phyloP scores from a whole-genome alignment of 2,329 filamentous ascomycete species.

The Neopestalotiopsis sp. region DNA sequence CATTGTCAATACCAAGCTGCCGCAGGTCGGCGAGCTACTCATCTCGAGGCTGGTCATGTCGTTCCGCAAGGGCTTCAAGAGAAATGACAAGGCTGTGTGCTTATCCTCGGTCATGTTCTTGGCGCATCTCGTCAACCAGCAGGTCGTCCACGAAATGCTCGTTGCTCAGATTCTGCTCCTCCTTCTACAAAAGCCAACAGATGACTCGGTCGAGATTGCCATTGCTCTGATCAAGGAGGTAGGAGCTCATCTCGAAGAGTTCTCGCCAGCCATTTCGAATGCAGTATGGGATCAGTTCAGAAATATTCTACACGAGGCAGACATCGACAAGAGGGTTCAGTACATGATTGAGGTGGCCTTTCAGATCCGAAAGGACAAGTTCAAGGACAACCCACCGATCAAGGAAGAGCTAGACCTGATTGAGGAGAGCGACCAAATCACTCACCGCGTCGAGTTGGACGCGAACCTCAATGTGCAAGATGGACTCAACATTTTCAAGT shows the following conservation, averaged over 20 bases:
- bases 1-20: constrained; percentile 96
- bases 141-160: constrained; percentile 92
- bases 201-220: constrained; percentile 97
- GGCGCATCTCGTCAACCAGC: constrained; percentile 93
- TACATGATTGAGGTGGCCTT: constrained; percentile 99
- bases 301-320: constrained; percentile 92
- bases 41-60: constrained; percentile 85
- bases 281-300: constrained; percentile 96
- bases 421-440: constrained; percentile 98
- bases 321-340: constrained; percentile 97
- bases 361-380: constrained; percentile 93
- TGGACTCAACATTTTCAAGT: constrained; percentile 93
- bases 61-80: constrained; percentile 93
- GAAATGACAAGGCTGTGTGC: constrained; percentile 97
- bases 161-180: constrained; percentile 90
- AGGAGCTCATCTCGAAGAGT: constrained; percentile 92
- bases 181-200: constrained; percentile 93
- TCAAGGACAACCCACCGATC: constrained; percentile 91
- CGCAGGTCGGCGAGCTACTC: constrained; percentile 90
- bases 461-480: constrained; percentile 87
- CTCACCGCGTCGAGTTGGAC: constrained; percentile 82
- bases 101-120: constrained; percentile 92
- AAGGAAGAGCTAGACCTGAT: constrained; percentile 94
- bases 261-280: constrained; percentile 86
- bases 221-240: constrained; percentile 93